Base-by-base conservation (phyloP, 805 yeast genomes). In the Candida montana region DNA sequence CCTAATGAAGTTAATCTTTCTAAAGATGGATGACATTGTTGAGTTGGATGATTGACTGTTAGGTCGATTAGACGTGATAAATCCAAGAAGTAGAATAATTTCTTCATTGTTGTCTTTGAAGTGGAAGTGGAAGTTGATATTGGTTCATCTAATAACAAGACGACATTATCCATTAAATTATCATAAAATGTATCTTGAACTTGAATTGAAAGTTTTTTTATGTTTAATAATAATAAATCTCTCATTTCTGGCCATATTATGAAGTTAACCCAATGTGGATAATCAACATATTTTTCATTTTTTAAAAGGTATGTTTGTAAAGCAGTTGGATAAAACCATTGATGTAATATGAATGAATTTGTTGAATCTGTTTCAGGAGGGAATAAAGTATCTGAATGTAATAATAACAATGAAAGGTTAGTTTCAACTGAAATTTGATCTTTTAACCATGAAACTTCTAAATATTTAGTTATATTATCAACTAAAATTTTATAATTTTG, bases 211-310 rank as follows among this genome's bases (percentile, higher is more conserved):
- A 41, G 12, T 23, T 45, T 43, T 16, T 45, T 28, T 10, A 45
- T 23, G 28, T 42, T 39, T 15, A 40, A 18, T 4, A 45, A 27
- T 13, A 45, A 18, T 16, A 33, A 18, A 21, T 45, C 48, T 17
- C 48, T 21, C 37, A 45, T 41, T 18, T 45, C 48, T n/a, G 48
- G 48, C 48, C 48, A 45, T 4, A 45, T 42, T 4, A 45, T 35
- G 13, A 45, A 45, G 29, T 45, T 45, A 5, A 45, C 34, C 48
- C 48, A 45, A 21, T 45, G 45, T 31, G 48, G 48, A 16, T 45
- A 45, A 11, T 45, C 45, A 3, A 21, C 16, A 21, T 37, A 39
- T 5, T 41, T 20, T 10, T 18, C 31, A 18, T 36, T 21, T 21
- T 37, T 45, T 16, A 45, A 15, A 10, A 45, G 15, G 26, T 42